Evolutionary conservation across 2,329 filamentous ascomycete species (phyloP).

Genomic region (Allantophomopsis cytisporea): DNA sequence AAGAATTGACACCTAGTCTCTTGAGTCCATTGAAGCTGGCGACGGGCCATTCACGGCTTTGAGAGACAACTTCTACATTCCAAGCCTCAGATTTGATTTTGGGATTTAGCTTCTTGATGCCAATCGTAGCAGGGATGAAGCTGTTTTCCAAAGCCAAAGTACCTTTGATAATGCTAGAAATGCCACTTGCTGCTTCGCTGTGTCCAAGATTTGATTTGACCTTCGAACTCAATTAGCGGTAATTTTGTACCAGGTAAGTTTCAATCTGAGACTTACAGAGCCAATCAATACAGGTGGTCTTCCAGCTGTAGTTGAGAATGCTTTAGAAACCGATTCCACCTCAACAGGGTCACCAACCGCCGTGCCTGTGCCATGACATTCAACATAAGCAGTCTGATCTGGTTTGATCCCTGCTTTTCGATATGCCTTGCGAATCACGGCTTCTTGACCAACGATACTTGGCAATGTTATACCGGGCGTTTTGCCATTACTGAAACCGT

Average conservation of each 20-base stretch:
- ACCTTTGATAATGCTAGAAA: conserved; percentile 13
- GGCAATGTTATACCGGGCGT: conserved; percentile 41
- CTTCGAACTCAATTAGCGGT: too few species aligned
- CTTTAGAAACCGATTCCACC: conserved; percentile 3
- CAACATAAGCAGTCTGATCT: conserved; percentile 4
- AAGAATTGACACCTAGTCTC: too few species aligned
- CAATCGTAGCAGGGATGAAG: conserved; percentile 8
- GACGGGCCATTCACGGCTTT: too few species aligned
- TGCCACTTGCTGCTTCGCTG: conserved; percentile 8
- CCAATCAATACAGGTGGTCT: too few species aligned
- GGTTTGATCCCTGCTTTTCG: conserved; percentile 5
- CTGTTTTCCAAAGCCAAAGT: conserved; percentile 10
- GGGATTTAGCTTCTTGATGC: conserved; percentile 3
- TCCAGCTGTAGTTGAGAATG: too few species aligned
- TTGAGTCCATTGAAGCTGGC: too few species aligned
- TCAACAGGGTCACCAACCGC: conserved; percentile 6
- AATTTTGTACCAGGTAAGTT: too few species aligned
- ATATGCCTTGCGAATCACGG: conserved; percentile 7
- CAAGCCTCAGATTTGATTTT: too few species aligned
- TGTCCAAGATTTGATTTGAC: conserved; percentile 17
- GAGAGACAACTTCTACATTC: too few species aligned
- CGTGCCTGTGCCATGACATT: conserved; percentile 5
- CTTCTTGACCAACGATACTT: conserved; percentile 24
- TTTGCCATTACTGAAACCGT: conserved; percentile 38
- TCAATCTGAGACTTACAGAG: too few species aligned